Base-by-base conservation (phyloP, 148 eudicot species). In the Talinum fruticosum region DNA sequence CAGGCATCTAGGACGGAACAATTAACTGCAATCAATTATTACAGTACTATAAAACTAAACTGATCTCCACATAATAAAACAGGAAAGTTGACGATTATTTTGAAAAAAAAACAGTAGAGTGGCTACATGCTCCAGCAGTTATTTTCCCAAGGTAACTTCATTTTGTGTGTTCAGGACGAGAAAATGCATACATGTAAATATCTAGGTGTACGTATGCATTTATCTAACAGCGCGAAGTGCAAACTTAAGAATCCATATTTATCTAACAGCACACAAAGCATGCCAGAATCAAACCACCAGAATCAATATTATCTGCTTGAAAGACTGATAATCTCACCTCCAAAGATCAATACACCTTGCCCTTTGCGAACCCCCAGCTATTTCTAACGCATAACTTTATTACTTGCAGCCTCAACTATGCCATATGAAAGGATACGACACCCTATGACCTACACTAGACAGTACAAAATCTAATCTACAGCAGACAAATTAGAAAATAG, bases 1-100 rank as follows among this genome's bases (percentile, higher is more conserved):
- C 14, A 80, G 49, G 41, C 77, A 70, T 29, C n/a, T 49, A 33
- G 16, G n/a, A 45, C 21, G 64, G 51, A 68, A 16, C 44, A 51
- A 28, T 61, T 49, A 53, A 34, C 23, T 32, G 10, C 36, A 26
- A 15, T 29, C 36, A 23, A n/a, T 8, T 62, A 24, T n/a, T 49
- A 72, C 4, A 30, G 44, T 26, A 28, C 45, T 5, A 47, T n/a
- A 33, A 0, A 28, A 77, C 65, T 10, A 24, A 5, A 2, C 35
- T 65, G 12, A 28, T 62, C 14, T 26, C 33, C 18, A 1, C 66
- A 28, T 26, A 28, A 28, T 26, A 62, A 28, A 62, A 28, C 66
- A 28, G 32, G 35, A 44, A 66, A 51, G 28, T 24, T 15, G 47
- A 72, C 12, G 28, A 75, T 47, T n/a, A n/a, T n/a, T n/a, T n/a